These are phyloP conservation scores for Eimeria sp. DNA, from an alignment of 169 alveolate species.

Conservation along the genomic window DNA sequence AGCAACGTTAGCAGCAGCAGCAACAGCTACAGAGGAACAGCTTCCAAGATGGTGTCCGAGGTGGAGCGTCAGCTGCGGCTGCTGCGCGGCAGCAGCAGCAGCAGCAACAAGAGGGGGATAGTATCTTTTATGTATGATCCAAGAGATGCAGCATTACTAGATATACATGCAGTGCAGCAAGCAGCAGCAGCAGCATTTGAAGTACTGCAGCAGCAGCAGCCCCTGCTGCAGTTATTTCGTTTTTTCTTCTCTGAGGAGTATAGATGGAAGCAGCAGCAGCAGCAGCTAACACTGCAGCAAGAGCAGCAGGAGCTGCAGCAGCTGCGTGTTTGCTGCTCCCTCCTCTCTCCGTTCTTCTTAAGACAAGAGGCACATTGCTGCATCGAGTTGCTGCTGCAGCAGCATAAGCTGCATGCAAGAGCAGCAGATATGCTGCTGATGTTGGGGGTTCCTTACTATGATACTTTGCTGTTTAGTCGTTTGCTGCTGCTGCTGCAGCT, in stretches of 20 bases:
- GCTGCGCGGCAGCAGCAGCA: constrained; percentile 55
- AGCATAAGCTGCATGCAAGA: constrained; percentile 29
- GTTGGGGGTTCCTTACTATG: constrained; percentile 16
- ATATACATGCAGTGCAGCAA: constrained; percentile 37
- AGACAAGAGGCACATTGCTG: constrained; percentile 11
- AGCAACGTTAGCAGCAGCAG: constrained; percentile 15
- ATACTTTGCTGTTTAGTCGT: constrained; percentile 22
- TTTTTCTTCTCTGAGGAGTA: not conserved
- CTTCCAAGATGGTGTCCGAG: constrained; percentile 32
- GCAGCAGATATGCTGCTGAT: constrained; percentile 32
- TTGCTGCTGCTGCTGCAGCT: constrained; percentile 68
- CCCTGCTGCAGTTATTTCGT: constrained; percentile 43
- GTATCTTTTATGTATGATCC: constrained; percentile 56
- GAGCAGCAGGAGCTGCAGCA: constrained; percentile 68
- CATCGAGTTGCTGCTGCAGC: constrained; percentile 59
- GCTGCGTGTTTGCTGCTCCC: constrained; percentile 43
- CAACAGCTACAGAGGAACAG: not conserved
- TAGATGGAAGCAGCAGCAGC: not conserved
- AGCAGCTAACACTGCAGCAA: too few relatives aligned
- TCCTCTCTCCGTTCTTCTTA: constrained; percentile 35
- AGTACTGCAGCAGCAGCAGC: constrained; percentile 68
- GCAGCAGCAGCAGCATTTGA: constrained; percentile 40
- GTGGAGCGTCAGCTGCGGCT: constrained; percentile 53
- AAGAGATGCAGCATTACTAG: constrained; percentile 25
- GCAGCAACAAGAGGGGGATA: constrained; percentile 18